phyloP scores from a whole-genome alignment of 1,284 basidiomycete species.

The Ceratobasidium theobromae region DNA sequence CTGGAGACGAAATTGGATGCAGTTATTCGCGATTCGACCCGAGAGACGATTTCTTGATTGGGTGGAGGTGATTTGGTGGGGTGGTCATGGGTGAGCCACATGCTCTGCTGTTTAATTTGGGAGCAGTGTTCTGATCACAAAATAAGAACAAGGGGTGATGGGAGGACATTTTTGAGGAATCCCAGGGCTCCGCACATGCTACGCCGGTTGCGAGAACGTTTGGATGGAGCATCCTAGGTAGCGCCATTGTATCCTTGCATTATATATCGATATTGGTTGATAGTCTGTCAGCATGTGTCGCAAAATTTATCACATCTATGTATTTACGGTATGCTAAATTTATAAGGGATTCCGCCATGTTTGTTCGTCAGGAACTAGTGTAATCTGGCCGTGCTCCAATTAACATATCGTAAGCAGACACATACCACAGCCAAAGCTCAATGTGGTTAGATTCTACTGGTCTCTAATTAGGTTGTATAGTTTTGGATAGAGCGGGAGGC shows the following conservation, averaged over 20 bases:
- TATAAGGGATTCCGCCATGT: no score
- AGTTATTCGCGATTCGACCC: conserved; percentile 60
- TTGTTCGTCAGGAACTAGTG: no score
- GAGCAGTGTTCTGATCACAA: background rate
- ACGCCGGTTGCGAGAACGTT: conserved; percentile 47
- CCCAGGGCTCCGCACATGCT: conserved; percentile 64
- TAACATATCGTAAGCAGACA: no score
- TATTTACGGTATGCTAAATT: no score
- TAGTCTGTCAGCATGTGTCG: background rate
- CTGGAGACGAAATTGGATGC: conserved; percentile 67
- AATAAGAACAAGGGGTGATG: conserved; percentile 59
- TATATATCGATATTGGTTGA: background rate
- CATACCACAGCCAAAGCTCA: no score
- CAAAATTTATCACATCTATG: background rate
- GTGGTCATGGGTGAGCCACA: conserved; percentile 60
- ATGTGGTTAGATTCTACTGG: no score
- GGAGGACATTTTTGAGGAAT: conserved; percentile 64
- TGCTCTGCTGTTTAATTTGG: conserved; percentile 2
- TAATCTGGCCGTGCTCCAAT: no score
- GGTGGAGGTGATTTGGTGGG: conserved; percentile 52
- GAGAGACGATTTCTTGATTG: conserved; percentile 51
- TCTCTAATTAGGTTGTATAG: no score
- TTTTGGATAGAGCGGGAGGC: no score
- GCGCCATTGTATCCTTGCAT: background rate
- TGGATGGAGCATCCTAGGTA: background rate